A percentile compares a stretch with the other conserved stretches of the same genome.
These are phyloP conservation scores for Phytophthora europaea DNA, from an alignment of 352 stramenopile species.

Conservation along the genomic window DNA sequence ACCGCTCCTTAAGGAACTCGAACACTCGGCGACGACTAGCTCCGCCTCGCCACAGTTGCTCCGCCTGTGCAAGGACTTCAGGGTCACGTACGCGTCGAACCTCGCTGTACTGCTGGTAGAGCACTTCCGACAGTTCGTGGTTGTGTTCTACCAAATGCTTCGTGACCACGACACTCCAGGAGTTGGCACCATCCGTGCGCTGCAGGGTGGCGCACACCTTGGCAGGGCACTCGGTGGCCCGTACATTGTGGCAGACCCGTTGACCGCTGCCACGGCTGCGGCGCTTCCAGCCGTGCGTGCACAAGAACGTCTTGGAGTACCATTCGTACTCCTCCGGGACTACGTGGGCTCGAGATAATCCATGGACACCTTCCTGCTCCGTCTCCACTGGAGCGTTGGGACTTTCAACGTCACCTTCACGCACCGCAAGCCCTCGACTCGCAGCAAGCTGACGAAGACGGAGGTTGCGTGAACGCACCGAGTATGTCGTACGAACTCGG, in stretches of 20 bases:
- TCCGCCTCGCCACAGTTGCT: slow-evolving; percentile 70
- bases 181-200: slow-evolving; percentile 35
- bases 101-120: slow-evolving; percentile 80
- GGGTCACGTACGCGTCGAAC: slow-evolving; percentile 76
- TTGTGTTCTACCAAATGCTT: slow-evolving; percentile 81
- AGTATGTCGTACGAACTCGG: slow-evolving; percentile 81
- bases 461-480: slow-evolving; percentile 66
- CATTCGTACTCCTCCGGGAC: slow-evolving; percentile 70
- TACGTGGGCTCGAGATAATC: slow-evolving; percentile 50
- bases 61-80: slow-evolving; percentile 57
- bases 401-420: slow-evolving; percentile 19
- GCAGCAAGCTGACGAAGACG: slow-evolving; percentile 63
- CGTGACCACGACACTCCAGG: slow-evolving; percentile 78
- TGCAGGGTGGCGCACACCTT: slow-evolving; percentile 83
- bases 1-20: slow-evolving; percentile 78
- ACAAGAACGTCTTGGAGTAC: slow-evolving; percentile 88
- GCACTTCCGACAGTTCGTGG: slow-evolving; percentile 63
- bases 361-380: slow-evolving; percentile 26
- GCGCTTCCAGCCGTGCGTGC: slow-evolving; percentile 83
- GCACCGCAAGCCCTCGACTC: slow-evolving; percentile 44
- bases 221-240: slow-evolving; percentile 69
- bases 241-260: slow-evolving; percentile 74
- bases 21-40: slow-evolving; percentile 71
- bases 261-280: slow-evolving; percentile 75
- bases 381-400: background rate